phyloP scores from a whole-genome alignment of 495 filamentous ascomycete species.

The Massariosphaeria phaeospora region DNA sequence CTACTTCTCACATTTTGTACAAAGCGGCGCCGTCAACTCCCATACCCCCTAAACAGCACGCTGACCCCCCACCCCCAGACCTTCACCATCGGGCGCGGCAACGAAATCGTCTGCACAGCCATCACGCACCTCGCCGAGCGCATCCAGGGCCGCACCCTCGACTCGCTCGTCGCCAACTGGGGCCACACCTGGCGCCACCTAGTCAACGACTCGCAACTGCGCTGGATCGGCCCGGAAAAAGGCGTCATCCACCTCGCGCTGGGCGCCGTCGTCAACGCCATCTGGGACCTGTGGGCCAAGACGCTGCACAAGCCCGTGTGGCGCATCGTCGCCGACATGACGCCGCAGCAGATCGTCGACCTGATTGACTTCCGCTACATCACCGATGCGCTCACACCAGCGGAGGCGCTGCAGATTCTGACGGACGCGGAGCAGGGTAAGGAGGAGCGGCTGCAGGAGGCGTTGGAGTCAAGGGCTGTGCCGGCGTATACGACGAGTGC shows the following conservation, averaged over 20 bases:
- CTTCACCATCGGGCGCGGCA: slow-evolving; percentile 94
- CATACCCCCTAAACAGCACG: too few relatives aligned
- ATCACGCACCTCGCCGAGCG: slow-evolving; percentile 72
- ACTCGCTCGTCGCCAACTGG: slow-evolving; percentile 73
- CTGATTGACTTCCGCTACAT: slow-evolving; percentile 95
- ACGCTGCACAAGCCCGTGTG: slow-evolving; percentile 80
- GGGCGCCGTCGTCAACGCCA: slow-evolving; percentile 82
- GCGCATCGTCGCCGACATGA: slow-evolving; percentile 85
- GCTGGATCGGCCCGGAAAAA: slow-evolving; percentile 95
- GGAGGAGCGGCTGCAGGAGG: slow-evolving; percentile 61
- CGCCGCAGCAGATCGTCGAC: slow-evolving; percentile 73
- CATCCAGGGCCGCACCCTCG: slow-evolving; percentile 65
- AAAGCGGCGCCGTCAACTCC: too few relatives aligned
- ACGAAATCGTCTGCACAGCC: slow-evolving; percentile 85
- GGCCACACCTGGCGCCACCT: slow-evolving; percentile 87
- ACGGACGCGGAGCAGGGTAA: slow-evolving; percentile 59
- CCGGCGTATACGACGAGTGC: slow-evolving; percentile 89
- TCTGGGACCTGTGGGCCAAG: slow-evolving; percentile 97
- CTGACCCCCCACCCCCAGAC: slow-evolving; percentile 58
- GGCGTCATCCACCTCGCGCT: slow-evolving; percentile 91
- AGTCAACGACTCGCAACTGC: slow-evolving; percentile 80
- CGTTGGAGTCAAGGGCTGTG: slow-evolving; percentile 64
- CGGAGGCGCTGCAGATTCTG: slow-evolving; percentile 72
- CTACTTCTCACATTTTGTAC: too few relatives aligned
- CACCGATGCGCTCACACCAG: slow-evolving; percentile 83